Percentiles rank a stretch among this genome's conserved stretches.
These are phyloP conservation scores for Botrytis fabae DNA, from an alignment of 2,329 filamentous ascomycete genomes.

Conservation along the genomic window DNA sequence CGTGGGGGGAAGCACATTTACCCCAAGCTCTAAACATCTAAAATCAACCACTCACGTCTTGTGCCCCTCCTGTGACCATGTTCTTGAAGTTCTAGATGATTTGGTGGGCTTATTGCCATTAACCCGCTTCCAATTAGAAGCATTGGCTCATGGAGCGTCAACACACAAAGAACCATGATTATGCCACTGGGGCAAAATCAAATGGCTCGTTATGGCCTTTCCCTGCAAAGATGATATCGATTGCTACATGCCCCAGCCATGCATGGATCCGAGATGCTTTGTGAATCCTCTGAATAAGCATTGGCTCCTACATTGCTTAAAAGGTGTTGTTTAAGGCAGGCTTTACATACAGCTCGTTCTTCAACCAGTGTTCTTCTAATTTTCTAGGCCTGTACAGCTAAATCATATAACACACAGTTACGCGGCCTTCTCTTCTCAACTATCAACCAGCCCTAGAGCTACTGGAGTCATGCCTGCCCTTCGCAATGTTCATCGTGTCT, in stretches of 20 bases:
- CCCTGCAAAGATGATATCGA: not conserved
- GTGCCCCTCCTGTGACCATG: not conserved
- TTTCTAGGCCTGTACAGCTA: not conserved
- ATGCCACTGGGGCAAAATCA: not conserved
- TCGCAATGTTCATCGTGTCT: constrained; percentile 11
- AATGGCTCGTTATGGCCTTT: not conserved
- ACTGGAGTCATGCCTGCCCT: constrained; percentile 1
- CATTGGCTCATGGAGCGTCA: not conserved
- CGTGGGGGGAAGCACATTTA: not conserved
- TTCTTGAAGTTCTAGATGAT: not conserved
- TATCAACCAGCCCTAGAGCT: not conserved
- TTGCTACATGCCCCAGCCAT: not conserved
- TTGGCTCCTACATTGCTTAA: not conserved
- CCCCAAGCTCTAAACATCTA: not conserved
- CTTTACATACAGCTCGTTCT: not conserved
- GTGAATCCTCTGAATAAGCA: not conserved
- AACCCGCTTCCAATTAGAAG: constrained; percentile 4
- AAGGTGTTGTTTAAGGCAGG: not conserved
- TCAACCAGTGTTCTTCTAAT: not conserved
- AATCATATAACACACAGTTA: not conserved
- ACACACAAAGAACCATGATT: constrained; percentile 3
- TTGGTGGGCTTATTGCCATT: not conserved
- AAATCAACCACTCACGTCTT: not conserved
- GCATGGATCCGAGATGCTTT: not conserved
- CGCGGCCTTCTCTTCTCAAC: not conserved